Evolutionary conservation across 129 eudicot species (phyloP), one percentile per base, ranked within the genome.

Genomic region (Escallonia rubra): DNA sequence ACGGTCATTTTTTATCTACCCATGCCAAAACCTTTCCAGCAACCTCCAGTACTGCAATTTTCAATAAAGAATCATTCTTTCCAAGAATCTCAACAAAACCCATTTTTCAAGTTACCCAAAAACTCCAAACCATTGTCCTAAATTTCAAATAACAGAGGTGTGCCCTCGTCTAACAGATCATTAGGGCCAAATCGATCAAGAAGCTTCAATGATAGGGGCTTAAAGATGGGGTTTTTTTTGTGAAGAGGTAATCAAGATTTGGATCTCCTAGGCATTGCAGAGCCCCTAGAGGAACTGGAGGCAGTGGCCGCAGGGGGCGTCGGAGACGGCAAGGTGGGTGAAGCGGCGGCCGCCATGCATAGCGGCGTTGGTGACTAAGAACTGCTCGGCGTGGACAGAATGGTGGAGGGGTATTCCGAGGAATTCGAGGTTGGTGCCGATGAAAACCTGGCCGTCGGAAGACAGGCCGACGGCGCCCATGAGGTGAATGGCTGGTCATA

Each of bases 221-320:
- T 78, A 62, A 80, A 88, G 50, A 40, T 55, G 12, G 61, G 66
- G 71, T 47, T 61, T 6, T 68, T 57, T 16, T 40, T 10, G 1
- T 61, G 68, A 4, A n/a, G 75, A 64, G 13, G 81, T 70, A 66
- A 90, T 78, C 15, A 81, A 46, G 74, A 92, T 81, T 70, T 86
- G 85, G 54, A 84, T 77, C 43, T 68, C 44, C 16, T 77, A 60
- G 47, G 89, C 73, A 14, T 65, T 51, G 9, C 98, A 82, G 54
- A 92, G 78, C 65, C 88, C 96, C 72, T 92, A 96, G 62, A 92
- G 69, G 67, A 92, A 92, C 70, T 92, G 98, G 46, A 96, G 90
- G 80, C 98, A 92, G 82, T 92, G 98, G 77, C 98, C 98, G 74
- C 98, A 92, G 48, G 98, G 98, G 73, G 88, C 90, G 8, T 84